A percentile compares a stretch with the other conserved stretches of the same genome.
These are phyloP conservation scores for Boletus tomentosulus DNA, from an alignment of 768 basidiomycete species.

Conservation along the genomic window DNA sequence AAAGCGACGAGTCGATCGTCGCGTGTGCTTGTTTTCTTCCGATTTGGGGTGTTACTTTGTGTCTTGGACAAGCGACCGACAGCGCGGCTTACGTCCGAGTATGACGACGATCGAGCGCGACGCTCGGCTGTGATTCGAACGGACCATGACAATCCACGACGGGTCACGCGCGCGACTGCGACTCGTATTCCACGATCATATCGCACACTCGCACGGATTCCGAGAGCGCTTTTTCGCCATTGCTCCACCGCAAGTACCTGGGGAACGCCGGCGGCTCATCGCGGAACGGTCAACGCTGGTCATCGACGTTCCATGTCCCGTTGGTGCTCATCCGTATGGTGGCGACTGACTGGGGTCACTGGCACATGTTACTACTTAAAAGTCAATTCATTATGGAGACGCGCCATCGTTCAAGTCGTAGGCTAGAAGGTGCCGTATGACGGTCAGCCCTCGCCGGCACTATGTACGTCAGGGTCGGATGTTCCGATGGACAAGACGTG, in stretches of 20 bases:
- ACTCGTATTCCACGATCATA: neutral
- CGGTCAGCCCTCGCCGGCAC: neutral
- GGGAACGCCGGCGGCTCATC: neutral
- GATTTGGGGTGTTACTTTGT: neutral
- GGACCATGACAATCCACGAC: neutral
- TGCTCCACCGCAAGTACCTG: neutral
- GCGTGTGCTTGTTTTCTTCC: neutral
- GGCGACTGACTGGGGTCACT: neutral
- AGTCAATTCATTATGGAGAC: neutral
- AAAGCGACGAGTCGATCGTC: too few relatives aligned
- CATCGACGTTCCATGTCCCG: neutral
- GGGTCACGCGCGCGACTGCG: neutral
- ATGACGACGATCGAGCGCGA: too few relatives aligned
- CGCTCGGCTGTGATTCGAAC: too few relatives aligned
- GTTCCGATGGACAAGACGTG: neutral
- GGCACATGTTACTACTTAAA: neutral
- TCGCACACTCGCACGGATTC: neutral
- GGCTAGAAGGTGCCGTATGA: neutral
- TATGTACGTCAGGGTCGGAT: neutral
- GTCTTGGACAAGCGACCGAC: neutral
- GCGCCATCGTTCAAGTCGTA: neutral
- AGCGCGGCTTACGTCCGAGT: too few relatives aligned
- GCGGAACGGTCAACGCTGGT: neutral
- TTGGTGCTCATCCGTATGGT: neutral
- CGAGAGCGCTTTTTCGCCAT: neutral